Conservation (phyloP, 257 asterid species). For the Solanum dulcamara region DNA sequence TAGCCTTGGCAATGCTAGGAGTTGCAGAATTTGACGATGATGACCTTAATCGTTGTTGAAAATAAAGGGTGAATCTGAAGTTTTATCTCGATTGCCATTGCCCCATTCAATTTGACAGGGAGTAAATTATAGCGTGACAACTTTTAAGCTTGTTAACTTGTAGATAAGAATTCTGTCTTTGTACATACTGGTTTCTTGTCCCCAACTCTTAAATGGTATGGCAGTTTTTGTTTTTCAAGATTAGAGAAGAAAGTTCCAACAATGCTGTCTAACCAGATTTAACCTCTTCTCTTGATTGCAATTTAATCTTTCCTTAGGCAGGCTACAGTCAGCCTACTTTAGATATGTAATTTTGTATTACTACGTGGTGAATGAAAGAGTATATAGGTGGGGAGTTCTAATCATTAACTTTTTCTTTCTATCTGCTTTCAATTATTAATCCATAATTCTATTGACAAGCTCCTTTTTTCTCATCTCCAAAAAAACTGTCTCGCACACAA, state of each 20-base stretch:
- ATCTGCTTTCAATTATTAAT: background rate
- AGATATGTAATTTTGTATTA: background rate
- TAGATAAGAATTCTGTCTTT: background rate
- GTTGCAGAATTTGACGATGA: conserved; percentile 62
- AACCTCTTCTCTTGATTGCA: background rate
- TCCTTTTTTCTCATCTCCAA: background rate
- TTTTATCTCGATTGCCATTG: background rate
- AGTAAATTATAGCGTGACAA: background rate
- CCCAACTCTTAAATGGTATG: background rate
- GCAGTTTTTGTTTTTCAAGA: background rate
- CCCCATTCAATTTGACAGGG: background rate
- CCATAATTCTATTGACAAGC: background rate
- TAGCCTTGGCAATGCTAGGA: conserved; percentile 89
- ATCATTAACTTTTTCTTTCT: background rate
- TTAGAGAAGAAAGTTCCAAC: background rate
- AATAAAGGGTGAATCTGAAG: background rate
- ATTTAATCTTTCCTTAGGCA: background rate
- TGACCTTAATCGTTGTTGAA: conserved; percentile 41
- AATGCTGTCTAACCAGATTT: background rate
- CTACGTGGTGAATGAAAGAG: background rate
- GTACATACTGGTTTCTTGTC: background rate
- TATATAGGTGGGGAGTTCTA: background rate
- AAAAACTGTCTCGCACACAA: background rate
- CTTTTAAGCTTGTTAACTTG: background rate
- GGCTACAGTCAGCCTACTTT: background rate